Evolutionary conservation across 1,284 basidiomycete species (phyloP).

Genomic region (Melampsora occidentalis): DNA sequence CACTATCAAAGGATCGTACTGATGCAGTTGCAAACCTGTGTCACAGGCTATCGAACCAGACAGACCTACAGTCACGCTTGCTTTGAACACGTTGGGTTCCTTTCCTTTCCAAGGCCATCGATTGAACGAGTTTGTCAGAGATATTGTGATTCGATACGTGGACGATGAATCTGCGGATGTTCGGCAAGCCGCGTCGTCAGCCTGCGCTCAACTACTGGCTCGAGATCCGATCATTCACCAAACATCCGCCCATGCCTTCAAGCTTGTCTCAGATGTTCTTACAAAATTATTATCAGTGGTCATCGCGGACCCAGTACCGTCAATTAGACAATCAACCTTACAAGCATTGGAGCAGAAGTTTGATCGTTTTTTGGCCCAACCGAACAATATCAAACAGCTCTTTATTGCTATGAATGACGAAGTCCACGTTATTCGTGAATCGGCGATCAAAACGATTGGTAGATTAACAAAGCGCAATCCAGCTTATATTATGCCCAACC

Average conservation of each 20-base stretch:
- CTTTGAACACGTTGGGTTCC: conserved; percentile 79
- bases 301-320: conserved; percentile 92
- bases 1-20: too few species aligned
- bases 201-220: conserved; percentile 86
- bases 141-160: conserved; percentile 85
- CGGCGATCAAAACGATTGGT: conserved; percentile 87
- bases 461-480: conserved; percentile 93
- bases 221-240: conserved; percentile 96
- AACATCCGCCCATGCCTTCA: conserved; percentile 91
- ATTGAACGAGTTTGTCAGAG: conserved; percentile 92
- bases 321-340: conserved; percentile 83
- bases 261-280: conserved; percentile 95
- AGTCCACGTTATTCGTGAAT: conserved; percentile 85
- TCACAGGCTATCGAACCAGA: conserved; percentile 32
- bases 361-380: conserved; percentile 96
- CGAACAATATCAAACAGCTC: conserved; percentile 92
- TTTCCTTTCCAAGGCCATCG: conserved; percentile 96
- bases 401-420: conserved; percentile 99
- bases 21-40: conserved; percentile 40
- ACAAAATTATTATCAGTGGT: conserved; percentile 95
- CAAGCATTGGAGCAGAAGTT: conserved; percentile 87
- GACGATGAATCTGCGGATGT: conserved; percentile 90
- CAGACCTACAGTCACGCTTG: conserved; percentile 67
- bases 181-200: conserved; percentile 82
- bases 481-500: conserved; percentile 96